phyloP scores from a whole-genome alignment of 805 yeast species.

The Alloascoidea hylecoeti region DNA sequence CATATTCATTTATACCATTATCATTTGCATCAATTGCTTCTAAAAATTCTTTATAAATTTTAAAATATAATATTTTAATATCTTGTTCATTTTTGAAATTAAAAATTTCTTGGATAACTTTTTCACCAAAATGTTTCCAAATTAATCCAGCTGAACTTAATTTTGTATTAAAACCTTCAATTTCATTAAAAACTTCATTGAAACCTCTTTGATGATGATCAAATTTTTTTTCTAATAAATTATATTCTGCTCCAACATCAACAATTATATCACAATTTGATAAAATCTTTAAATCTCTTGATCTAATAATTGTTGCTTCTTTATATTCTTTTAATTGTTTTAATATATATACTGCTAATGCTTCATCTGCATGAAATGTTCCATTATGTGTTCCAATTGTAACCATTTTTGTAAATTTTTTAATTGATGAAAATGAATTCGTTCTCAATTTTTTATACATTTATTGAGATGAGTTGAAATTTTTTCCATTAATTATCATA shows the following conservation, averaged over 20 bases:
- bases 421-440: not conserved
- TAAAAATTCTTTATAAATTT: slow-evolving; percentile 74
- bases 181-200: slow-evolving; percentile 48
- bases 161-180: slow-evolving; percentile 53
- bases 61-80: slow-evolving; percentile 54
- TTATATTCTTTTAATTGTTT: slow-evolving; percentile 54
- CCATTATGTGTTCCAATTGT: slow-evolving; percentile 82
- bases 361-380: slow-evolving; percentile 93
- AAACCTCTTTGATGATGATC: slow-evolving; percentile 97
- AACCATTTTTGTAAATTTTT: slow-evolving; percentile 16
- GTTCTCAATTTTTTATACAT: no score
- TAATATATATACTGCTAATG: slow-evolving; percentile 83
- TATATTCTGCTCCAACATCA: slow-evolving; percentile 90
- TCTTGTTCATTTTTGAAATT: slow-evolving; percentile 21
- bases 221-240: slow-evolving; percentile 67
- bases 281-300: slow-evolving; percentile 74
- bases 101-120: slow-evolving; percentile 28
- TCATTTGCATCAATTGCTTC: slow-evolving; percentile 95
- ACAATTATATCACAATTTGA: slow-evolving; percentile 84
- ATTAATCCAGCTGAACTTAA: slow-evolving; percentile 89
- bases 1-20: slow-evolving; percentile 74
- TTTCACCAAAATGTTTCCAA: slow-evolving; percentile 44
- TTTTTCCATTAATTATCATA: no score
- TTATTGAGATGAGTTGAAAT: no score
- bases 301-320: slow-evolving; percentile 60